Evolutionary conservation across 2,329 filamentous ascomycete genomes (phyloP).

Genomic region (Colletotrichum euphorbiae): DNA sequence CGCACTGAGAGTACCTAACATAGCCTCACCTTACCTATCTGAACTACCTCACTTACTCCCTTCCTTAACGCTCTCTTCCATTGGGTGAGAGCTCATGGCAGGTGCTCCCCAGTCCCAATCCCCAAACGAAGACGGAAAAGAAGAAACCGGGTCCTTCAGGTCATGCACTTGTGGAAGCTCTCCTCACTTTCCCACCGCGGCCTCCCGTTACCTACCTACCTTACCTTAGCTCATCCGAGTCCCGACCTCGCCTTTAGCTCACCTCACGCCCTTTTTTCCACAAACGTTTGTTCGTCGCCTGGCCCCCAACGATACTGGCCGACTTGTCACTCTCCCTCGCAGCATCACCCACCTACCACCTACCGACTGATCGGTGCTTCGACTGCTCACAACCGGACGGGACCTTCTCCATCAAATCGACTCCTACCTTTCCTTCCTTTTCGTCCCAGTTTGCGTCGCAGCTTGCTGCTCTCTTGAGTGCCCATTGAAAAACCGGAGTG

Average conservation of each 20-base stretch:
- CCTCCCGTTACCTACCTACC: slow-evolving; percentile 9
- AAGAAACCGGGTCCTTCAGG: slow-evolving; percentile 17
- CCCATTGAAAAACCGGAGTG: slow-evolving; percentile 15
- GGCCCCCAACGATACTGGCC: neutral
- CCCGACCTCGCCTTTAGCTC: slow-evolving; percentile 1
- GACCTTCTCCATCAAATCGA: neutral
- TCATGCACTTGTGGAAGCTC: slow-evolving; percentile 29
- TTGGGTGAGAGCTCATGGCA: too few relatives aligned
- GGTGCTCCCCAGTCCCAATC: neutral
- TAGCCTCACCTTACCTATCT: too few relatives aligned
- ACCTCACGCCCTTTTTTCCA: slow-evolving; percentile 3
- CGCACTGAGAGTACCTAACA: too few relatives aligned
- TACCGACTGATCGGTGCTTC: neutral
- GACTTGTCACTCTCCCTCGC: slow-evolving; percentile 1
- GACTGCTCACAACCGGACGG: neutral
- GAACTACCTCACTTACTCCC: too few relatives aligned
- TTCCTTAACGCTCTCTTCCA: too few relatives aligned
- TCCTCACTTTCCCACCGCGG: slow-evolving; percentile 19
- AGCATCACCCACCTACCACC: neutral
- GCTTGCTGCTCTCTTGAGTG: slow-evolving; percentile 5
- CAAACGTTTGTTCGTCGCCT: neutral
- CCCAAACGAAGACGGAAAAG: neutral
- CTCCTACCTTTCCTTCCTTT: neutral
- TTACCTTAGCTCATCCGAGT: neutral
- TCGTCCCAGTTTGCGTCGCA: slow-evolving; percentile 7